phyloP scores from a whole-genome alignment of 148 eudicot species.

The Polygonum maritimum region DNA sequence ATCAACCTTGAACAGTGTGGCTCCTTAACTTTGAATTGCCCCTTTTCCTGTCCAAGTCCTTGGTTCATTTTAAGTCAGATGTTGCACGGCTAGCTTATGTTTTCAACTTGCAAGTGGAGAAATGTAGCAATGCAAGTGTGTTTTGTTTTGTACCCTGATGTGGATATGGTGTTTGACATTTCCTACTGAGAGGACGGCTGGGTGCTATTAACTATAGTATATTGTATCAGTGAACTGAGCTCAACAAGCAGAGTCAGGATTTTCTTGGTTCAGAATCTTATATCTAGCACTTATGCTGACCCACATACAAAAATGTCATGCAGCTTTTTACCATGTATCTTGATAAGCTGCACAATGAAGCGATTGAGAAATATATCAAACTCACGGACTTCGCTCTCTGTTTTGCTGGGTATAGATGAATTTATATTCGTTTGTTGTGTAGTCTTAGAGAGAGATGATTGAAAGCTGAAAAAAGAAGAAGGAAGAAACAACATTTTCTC shows the following conservation, averaged over 20 bases:
- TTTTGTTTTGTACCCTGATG: slow-evolving; percentile 7
- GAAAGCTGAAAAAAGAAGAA: not conserved
- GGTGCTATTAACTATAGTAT: too few species aligned
- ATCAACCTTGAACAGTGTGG: not conserved
- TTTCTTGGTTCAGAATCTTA: too few species aligned
- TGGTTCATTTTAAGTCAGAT: slow-evolving; percentile 62
- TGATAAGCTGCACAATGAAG: too few species aligned
- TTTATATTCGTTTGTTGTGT: not conserved
- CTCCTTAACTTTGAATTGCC: slow-evolving; percentile 14
- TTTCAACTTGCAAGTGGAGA: slow-evolving; percentile 76
- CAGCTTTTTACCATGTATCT: too few species aligned
- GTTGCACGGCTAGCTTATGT: slow-evolving; percentile 59
- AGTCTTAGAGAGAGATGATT: not conserved
- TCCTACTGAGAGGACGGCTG: not conserved
- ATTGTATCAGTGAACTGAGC: too few species aligned
- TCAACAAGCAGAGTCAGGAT: too few species aligned
- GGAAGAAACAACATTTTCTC: not conserved
- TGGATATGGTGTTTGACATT: not conserved
- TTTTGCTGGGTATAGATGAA: not conserved
- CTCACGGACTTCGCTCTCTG: not conserved
- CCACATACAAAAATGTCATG: too few species aligned
- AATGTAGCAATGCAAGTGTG: slow-evolving; percentile 86
- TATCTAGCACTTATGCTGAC: too few species aligned
- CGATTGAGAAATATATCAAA: too few species aligned
- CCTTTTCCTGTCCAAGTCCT: slow-evolving; percentile 28